These are phyloP conservation scores for Apiospora hydei DNA, from an alignment of 2,329 filamentous ascomycete genomes.

Conservation along the genomic window DNA sequence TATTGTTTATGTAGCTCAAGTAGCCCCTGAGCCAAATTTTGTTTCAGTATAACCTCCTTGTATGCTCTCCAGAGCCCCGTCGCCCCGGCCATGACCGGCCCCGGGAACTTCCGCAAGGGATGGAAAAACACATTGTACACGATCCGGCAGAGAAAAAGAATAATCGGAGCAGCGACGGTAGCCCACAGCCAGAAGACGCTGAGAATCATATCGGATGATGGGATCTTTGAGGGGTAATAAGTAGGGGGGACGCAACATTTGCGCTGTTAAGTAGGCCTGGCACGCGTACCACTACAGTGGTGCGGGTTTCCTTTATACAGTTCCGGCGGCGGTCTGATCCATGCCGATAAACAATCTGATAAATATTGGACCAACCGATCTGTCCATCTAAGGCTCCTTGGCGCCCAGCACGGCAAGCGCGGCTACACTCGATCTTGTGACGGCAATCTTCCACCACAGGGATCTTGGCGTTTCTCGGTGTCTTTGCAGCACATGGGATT, in stretches of 20 bases:
- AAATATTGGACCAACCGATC: neutral
- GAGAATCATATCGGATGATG: neutral
- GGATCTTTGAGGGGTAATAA: too few species aligned
- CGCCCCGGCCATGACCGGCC: neutral
- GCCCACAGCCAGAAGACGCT: neutral
- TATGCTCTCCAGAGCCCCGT: constrained; percentile 16
- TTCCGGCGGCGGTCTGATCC: neutral
- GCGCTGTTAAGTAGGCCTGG: neutral
- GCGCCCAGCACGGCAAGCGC: neutral
- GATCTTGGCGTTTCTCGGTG: neutral
- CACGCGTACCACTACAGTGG: neutral
- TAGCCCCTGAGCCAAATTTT: constrained; percentile 2
- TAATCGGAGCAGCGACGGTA: neutral
- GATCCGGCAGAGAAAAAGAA: neutral
- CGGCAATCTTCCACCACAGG: neutral
- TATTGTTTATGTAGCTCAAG: constrained; percentile 15
- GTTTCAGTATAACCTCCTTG: neutral
- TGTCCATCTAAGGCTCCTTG: neutral
- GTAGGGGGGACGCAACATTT: neutral
- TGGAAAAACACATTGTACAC: constrained; percentile 20
- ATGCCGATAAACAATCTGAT: neutral
- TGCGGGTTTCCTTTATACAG: neutral
- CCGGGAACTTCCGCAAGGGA: constrained; percentile 14
- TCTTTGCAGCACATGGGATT: neutral
- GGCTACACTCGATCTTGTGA: neutral